Percentiles rank a stretch among this genome's conserved stretches.
These are phyloP conservation scores for Kwoniella heveanensis DNA, from an alignment of 768 basidiomycete species.

Conservation along the genomic window DNA sequence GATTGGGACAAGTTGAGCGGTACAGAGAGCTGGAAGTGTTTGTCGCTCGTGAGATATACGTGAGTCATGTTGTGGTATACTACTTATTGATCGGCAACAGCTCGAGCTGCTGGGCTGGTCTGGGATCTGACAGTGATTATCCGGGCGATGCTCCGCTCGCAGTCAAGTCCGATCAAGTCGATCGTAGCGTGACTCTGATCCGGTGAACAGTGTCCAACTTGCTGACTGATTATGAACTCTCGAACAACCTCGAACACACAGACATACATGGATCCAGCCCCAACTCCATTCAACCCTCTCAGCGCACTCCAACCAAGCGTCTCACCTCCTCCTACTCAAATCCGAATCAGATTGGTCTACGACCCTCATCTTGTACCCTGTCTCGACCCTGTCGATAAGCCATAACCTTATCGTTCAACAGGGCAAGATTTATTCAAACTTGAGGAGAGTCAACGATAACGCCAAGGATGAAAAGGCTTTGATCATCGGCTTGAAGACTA, in stretches of 20 bases:
- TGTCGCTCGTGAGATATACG: conserved; percentile 26
- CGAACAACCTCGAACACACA: not conserved
- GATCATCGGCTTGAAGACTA: conserved; percentile 24
- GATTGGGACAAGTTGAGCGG: conserved; percentile 5
- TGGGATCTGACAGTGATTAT: too few relatives aligned
- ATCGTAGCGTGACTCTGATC: too few relatives aligned
- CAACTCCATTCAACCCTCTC: conserved; percentile 12
- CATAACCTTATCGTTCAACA: conserved; percentile 26
- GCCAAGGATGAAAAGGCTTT: conserved; percentile 14
- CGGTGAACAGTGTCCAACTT: too few relatives aligned
- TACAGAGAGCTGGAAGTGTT: conserved; percentile 7
- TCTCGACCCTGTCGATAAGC: conserved; percentile 22
- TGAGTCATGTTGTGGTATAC: too few relatives aligned
- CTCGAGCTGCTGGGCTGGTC: too few relatives aligned
- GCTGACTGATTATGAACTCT: too few relatives aligned
- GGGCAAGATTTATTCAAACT: conserved; percentile 15
- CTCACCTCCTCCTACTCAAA: conserved; percentile 33
- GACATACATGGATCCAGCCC: conserved; percentile 37
- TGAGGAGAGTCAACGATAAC: conserved; percentile 11
- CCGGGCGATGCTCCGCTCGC: too few relatives aligned
- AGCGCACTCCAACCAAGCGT: conserved; percentile 24
- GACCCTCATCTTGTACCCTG: conserved; percentile 33
- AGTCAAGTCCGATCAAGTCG: too few relatives aligned
- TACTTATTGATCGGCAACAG: too few relatives aligned
- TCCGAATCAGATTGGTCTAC: conserved; percentile 14